phyloP scores from a whole-genome alignment of 1,284 basidiomycete species.

The Schizopora paradoxa region DNA sequence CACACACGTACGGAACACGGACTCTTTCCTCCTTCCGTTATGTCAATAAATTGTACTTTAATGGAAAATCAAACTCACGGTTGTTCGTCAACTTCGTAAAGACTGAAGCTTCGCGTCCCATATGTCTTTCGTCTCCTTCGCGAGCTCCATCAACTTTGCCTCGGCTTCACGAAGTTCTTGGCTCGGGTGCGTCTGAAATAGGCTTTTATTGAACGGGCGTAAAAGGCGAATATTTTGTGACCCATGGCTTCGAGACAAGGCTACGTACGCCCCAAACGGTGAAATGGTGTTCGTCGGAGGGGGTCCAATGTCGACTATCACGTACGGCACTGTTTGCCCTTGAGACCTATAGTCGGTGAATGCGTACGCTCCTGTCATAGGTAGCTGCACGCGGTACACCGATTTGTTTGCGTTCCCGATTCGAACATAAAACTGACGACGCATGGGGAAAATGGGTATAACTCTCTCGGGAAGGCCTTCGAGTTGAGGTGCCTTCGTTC shows the following conservation, averaged over 20 bases:
- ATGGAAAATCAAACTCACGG: too few relatives aligned
- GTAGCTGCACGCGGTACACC: constrained; percentile 23
- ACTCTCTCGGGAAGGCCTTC: constrained; percentile 25
- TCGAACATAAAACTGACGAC: constrained; percentile 14
- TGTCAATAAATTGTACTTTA: too few relatives aligned
- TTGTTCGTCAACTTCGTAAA: too few relatives aligned
- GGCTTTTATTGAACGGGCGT: constrained; percentile 25
- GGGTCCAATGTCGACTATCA: constrained; percentile 25
- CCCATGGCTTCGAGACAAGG: constrained; percentile 28
- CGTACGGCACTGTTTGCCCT: constrained; percentile 25
- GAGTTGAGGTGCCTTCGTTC: constrained; percentile 23
- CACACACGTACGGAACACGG: too few relatives aligned
- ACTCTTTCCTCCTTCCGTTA: too few relatives aligned
- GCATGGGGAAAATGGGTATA: constrained; percentile 25
- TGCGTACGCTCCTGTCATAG: constrained; percentile 29
- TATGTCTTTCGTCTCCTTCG: too few relatives aligned
- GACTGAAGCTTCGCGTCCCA: too few relatives aligned
- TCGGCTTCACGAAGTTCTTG: constrained; percentile 23
- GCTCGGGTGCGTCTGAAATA: constrained; percentile 25
- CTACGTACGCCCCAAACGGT: constrained; percentile 30
- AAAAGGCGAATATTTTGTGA: constrained; percentile 26
- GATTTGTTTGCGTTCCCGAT: not conserved
- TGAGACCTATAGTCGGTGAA: constrained; percentile 32
- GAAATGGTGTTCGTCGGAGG: constrained; percentile 23
- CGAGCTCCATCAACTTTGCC: too few relatives aligned